phyloP scores from a whole-genome alignment of 176 grass and related monocot species.

The Musa itinerans region DNA sequence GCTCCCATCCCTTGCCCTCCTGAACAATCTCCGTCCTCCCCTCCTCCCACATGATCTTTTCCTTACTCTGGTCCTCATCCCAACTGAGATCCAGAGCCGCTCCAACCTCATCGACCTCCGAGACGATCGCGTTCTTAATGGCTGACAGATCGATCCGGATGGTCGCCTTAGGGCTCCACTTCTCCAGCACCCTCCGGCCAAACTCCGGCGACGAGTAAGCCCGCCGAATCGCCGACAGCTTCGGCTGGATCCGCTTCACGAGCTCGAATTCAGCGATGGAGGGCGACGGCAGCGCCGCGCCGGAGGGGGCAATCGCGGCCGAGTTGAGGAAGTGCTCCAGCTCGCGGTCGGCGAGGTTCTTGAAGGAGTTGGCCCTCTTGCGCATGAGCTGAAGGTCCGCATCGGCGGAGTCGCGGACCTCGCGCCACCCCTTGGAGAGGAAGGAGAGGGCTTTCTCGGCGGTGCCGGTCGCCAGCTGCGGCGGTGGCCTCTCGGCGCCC shows the following conservation, averaged over 20 bases:
- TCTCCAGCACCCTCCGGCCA: conserved; percentile 37
- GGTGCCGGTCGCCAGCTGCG: conserved; percentile 6
- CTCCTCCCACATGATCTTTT: conserved; percentile 10
- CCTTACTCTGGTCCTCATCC: not conserved
- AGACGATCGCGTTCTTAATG: conserved; percentile 59
- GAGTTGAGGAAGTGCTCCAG: conserved; percentile 67
- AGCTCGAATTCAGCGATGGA: conserved; percentile 30
- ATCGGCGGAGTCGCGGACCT: conserved; percentile 42
- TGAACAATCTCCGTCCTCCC: conserved; percentile 27
- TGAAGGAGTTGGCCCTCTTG: conserved; percentile 36
- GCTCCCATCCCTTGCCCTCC: conserved; percentile 61
- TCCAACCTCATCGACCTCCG: conserved; percentile 35
- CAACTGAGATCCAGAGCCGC: conserved; percentile 5
- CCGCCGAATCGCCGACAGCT: conserved; percentile 38
- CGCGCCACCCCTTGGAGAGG: conserved; percentile 56
- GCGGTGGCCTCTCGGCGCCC: conserved; percentile 52
- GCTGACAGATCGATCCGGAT: conserved; percentile 66
- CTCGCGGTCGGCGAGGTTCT: conserved; percentile 26
- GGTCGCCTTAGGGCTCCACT: conserved; percentile 38
- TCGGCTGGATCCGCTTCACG: conserved; percentile 34
- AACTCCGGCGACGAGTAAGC: conserved; percentile 41
- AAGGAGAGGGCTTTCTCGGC: conserved; percentile 71
- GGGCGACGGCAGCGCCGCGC: conserved; percentile 21
- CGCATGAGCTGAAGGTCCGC: conserved; percentile 69
- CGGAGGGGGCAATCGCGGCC: conserved; percentile 40